Percentiles rank a stretch among this genome's conserved stretches.
Evolutionary conservation across 2,329 filamentous ascomycete genomes (phyloP).

Genomic region (Amesomyces nigricolor): DNA sequence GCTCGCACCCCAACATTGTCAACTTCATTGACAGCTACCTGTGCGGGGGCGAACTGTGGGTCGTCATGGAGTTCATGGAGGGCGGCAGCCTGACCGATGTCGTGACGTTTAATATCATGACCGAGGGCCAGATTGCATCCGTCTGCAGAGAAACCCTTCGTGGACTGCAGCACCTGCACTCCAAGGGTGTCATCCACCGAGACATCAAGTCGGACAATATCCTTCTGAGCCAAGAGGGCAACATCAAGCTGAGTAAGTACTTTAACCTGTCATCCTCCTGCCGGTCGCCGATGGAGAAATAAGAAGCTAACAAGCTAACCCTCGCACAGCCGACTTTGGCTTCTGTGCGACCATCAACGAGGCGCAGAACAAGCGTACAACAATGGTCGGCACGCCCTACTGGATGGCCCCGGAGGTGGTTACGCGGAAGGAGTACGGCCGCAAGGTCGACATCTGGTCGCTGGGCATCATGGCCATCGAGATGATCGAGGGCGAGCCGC

Average conservation of each 20-base stretch:
- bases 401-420: slow-evolving; percentile 99
- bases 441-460: slow-evolving; percentile 98
- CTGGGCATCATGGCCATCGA: slow-evolving; percentile 99
- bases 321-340: slow-evolving; percentile 75
- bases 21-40: slow-evolving; percentile 99
- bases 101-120: slow-evolving; percentile 99
- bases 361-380: slow-evolving; percentile 92
- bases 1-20: slow-evolving; percentile 96
- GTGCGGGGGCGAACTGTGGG: slow-evolving; percentile 86
- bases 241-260: slow-evolving; percentile 92
- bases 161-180: slow-evolving; percentile 91
- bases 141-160: slow-evolving; percentile 90
- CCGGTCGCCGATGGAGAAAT: background rate
- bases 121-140: slow-evolving; percentile 91
- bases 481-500: slow-evolving; percentile 98
- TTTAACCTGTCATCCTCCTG: background rate
- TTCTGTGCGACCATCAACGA: slow-evolving; percentile 99
- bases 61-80: slow-evolving; percentile 99
- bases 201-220: slow-evolving; percentile 99
- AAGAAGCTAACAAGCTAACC: slow-evolving; percentile 5
- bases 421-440: slow-evolving; percentile 92
- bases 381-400: slow-evolving; percentile 98
- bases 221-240: slow-evolving; percentile 83
- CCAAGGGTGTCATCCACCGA: slow-evolving; percentile 95
- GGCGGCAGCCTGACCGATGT: slow-evolving; percentile 96